These are phyloP conservation scores for Dictyostelium purpureum DNA, from an alignment of 78 protist genomes.

Conservation along the genomic window DNA sequence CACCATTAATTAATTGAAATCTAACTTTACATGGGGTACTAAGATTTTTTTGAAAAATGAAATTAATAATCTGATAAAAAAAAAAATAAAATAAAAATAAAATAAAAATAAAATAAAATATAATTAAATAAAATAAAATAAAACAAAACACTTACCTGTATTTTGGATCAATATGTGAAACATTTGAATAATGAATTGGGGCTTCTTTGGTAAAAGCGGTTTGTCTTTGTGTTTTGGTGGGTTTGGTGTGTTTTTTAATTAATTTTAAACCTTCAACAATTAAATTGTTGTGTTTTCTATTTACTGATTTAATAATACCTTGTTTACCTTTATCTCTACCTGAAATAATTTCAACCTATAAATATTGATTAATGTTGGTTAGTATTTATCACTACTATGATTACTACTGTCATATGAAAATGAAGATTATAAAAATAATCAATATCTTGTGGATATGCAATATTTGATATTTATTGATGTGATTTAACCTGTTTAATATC, in stretches of 20 bases:
- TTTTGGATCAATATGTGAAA: slow-evolving; percentile 63
- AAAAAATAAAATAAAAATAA: not conserved
- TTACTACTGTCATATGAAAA: no score
- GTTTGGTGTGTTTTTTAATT: slow-evolving; percentile 28
- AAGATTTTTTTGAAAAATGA: no score
- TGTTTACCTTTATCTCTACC: slow-evolving; percentile 79
- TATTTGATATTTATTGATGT: no score
- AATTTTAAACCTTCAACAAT: slow-evolving; percentile 73
- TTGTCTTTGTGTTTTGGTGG: slow-evolving; percentile 23
- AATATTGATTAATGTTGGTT: no score
- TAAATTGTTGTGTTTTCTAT: slow-evolving; percentile 54
- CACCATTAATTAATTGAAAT: slow-evolving; percentile 70
- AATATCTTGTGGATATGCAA: no score
- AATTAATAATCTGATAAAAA: not conserved
- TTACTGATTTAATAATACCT: slow-evolving; percentile 70
- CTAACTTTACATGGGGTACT: slow-evolving; percentile 52
- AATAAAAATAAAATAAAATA: not conserved
- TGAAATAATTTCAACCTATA: slow-evolving; percentile 51
- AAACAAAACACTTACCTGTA: slow-evolving; percentile 37
- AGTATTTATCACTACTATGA: no score
- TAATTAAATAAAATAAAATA: no score
- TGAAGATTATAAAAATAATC: no score
- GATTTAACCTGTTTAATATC: no score
- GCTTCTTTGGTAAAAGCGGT: slow-evolving; percentile 66
- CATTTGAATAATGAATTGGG: slow-evolving; percentile 73